Percentiles rank a stretch among this genome's conserved stretches.
Evolutionary conservation across 176 grass and related monocot species (phyloP).

Genomic region (maize (Zea mays)): Zm-B73-REFERENCE-NAM-5.0 NC_050103.1:119076001-119076500

Average conservation of each 20-base stretch:
- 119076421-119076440: slow-evolving; percentile 89
- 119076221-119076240: not conserved
- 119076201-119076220: too few relatives aligned
- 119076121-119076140: too few relatives aligned
- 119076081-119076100: too few relatives aligned
- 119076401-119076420: slow-evolving; percentile 94
- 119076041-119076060: too few relatives aligned
- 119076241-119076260: not conserved
- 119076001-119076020: too few relatives aligned
- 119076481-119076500: slow-evolving; percentile 82
- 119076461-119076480: slow-evolving; percentile 79
- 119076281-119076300: slow-evolving; percentile 24
- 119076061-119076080: too few relatives aligned
- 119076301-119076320: slow-evolving; percentile 74
- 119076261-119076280: not conserved
- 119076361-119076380: slow-evolving; percentile 86
- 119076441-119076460: slow-evolving; percentile 99
- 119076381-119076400: slow-evolving; percentile 74
- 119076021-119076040: too few relatives aligned
- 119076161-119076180: too few relatives aligned
- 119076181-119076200: too few relatives aligned
- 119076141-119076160: too few relatives aligned
- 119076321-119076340: slow-evolving; percentile 95
- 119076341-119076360: slow-evolving; percentile 74
- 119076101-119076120: too few relatives aligned